Percentiles rank a stretch among this genome's conserved stretches.
phyloP scores from a whole-genome alignment of 129 eudicot species.

The Oenanthe sinensis region DNA sequence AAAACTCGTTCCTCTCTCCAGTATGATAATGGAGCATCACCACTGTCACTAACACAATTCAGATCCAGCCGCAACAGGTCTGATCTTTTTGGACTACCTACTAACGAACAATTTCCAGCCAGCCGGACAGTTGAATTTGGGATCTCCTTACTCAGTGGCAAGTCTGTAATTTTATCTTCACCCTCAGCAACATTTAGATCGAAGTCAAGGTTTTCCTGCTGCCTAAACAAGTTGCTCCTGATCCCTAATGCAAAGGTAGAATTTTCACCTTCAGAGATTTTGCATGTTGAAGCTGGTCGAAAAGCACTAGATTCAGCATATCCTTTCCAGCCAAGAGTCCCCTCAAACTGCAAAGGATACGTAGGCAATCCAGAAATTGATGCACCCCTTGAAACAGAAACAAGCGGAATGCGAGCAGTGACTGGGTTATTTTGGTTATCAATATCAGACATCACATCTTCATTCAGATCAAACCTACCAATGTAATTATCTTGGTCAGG shows the following conservation, averaged over 20 bases:
- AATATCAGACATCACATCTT: constrained; percentile 43
- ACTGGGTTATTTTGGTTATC: constrained; percentile 26
- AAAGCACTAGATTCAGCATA: constrained; percentile 89
- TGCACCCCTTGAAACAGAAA: constrained; percentile 62
- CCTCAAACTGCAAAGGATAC: constrained; percentile 62
- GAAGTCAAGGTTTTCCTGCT: constrained; percentile 31
- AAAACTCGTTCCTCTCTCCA: constrained; percentile 34
- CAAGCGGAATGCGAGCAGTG: constrained; percentile 39
- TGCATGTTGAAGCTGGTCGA: constrained; percentile 48
- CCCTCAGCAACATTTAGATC: constrained; percentile 65
- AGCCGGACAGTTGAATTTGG: constrained; percentile 17
- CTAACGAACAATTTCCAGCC: constrained; percentile 44
- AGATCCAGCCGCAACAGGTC: constrained; percentile 57
- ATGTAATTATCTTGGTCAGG: constrained; percentile 21
- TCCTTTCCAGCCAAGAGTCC: constrained; percentile 80
- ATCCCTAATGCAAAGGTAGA: constrained; percentile 32
- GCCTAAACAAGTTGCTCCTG: constrained; percentile 28
- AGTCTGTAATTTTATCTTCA: constrained; percentile 29
- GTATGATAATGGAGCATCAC: constrained; percentile 27
- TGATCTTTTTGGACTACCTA: constrained; percentile 32
- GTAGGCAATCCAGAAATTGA: constrained; percentile 34
- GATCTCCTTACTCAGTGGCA: constrained; percentile 27
- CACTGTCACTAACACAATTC: constrained; percentile 43
- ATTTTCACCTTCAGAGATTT: constrained; percentile 38
- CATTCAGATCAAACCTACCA: constrained; percentile 57